Percentiles rank a stretch among this genome's conserved stretches.
These are phyloP conservation scores for Tylopilus sp. DNA, from an alignment of 768 basidiomycete species.

Conservation along the genomic window DNA sequence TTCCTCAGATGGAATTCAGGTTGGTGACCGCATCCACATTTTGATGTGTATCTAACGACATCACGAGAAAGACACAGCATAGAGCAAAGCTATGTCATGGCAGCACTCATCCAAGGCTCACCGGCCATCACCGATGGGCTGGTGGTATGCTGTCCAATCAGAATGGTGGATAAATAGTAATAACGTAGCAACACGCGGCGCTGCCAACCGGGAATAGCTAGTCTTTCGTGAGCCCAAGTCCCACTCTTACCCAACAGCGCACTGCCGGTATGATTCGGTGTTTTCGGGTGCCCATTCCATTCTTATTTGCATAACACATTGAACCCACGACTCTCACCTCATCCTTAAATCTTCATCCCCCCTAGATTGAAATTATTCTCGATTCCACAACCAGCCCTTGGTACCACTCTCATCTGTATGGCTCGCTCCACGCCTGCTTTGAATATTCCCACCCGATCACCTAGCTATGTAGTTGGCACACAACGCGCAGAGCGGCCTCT, in stretches of 20 bases:
- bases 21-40: neutral
- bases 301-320: constrained; percentile 9
- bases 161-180: neutral
- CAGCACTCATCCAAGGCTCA: neutral
- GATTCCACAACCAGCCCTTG: neutral
- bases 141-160: neutral
- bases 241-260: constrained; percentile 1
- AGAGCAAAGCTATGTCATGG: neutral
- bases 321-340: constrained; percentile 8
- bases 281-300: neutral
- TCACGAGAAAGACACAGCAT: constrained; percentile 10
- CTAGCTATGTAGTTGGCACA: constrained; percentile 20
- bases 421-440: neutral
- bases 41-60: neutral
- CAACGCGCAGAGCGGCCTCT: constrained; percentile 21
- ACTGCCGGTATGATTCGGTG: constrained; percentile 7
- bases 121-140: neutral
- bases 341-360: neutral
- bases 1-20: neutral
- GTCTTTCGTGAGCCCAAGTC: neutral
- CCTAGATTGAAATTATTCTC: neutral
- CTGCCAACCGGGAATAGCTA: neutral
- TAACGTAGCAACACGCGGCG: neutral
- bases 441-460: neutral
- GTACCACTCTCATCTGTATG: neutral